phyloP scores from a whole-genome alignment of 257 asterid species.

The Hygrophila difformis region DNA sequence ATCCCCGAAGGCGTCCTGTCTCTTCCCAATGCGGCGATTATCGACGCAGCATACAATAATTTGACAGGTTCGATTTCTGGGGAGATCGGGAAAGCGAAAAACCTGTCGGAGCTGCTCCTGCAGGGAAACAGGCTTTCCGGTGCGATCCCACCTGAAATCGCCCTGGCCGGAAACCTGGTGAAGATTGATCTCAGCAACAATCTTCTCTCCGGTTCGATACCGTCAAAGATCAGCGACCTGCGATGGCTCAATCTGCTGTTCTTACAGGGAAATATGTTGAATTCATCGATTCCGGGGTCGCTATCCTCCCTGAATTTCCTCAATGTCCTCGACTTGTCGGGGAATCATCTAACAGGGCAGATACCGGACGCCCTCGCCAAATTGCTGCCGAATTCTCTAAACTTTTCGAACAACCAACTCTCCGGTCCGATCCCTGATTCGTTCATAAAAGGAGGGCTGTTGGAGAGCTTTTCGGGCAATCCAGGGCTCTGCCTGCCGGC shows the following conservation, averaged over 20 bases:
- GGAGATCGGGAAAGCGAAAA: slow-evolving; percentile 42
- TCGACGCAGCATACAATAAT: slow-evolving; percentile 52
- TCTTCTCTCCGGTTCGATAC: slow-evolving; percentile 64
- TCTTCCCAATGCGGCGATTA: slow-evolving; percentile 64
- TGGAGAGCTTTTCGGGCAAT: slow-evolving; percentile 69
- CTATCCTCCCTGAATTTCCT: slow-evolving; percentile 44
- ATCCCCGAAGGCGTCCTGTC: slow-evolving; percentile 57
- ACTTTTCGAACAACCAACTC: slow-evolving; percentile 70
- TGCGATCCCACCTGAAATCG: slow-evolving; percentile 53
- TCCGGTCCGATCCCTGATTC: slow-evolving; percentile 62
- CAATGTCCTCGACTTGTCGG: slow-evolving; percentile 74
- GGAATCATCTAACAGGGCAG: slow-evolving; percentile 47
- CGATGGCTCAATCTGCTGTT: slow-evolving; percentile 51
- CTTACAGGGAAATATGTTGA: slow-evolving; percentile 53
- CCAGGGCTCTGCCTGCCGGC: slow-evolving; percentile 61
- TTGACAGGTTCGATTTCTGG: slow-evolving; percentile 47
- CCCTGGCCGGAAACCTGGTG: slow-evolving; percentile 48
- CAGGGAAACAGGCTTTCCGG: slow-evolving; percentile 76
- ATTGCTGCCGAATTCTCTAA: slow-evolving; percentile 63
- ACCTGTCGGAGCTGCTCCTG: slow-evolving; percentile 71
- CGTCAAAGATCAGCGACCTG: slow-evolving; percentile 54
- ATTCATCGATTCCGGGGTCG: slow-evolving; percentile 66
- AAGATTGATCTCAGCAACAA: slow-evolving; percentile 74
- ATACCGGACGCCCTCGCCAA: slow-evolving; percentile 46
- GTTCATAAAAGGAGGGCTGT: slow-evolving; percentile 51